Conservation (phyloP, 805 yeast species). For the Hanseniaspora mollemarum region DNA sequence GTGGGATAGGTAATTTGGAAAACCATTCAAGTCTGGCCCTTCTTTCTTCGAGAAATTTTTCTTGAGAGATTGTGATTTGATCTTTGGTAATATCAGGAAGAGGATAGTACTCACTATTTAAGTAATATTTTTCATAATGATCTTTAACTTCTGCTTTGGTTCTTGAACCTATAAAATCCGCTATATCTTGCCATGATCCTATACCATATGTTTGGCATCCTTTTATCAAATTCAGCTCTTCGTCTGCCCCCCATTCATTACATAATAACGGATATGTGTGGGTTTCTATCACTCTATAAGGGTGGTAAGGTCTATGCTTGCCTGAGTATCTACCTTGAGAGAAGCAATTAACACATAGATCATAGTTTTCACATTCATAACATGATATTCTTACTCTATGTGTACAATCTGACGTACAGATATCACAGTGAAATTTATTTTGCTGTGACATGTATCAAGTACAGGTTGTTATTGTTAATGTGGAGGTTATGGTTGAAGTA, state of each 20-base stretch:
- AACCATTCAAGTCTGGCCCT: slow-evolving; percentile 63
- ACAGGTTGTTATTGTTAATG: too few relatives aligned
- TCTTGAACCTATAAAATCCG: slow-evolving; percentile 88
- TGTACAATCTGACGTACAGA: slow-evolving; percentile 92
- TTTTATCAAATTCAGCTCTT: slow-evolving; percentile 74
- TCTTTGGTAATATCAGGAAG: slow-evolving; percentile 73
- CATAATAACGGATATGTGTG: slow-evolving; percentile 87
- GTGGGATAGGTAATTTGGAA: slow-evolving; percentile 64
- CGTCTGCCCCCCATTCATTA: slow-evolving; percentile 97
- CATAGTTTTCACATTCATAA: slow-evolving; percentile 88
- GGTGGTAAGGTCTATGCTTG: slow-evolving; percentile 88
- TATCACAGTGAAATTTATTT: slow-evolving; percentile 77
- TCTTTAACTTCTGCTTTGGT: slow-evolving; percentile 81
- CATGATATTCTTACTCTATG: slow-evolving; percentile 81
- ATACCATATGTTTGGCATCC: slow-evolving; percentile 86
- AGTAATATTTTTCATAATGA: slow-evolving; percentile 66
- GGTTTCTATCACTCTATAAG: slow-evolving; percentile 82
- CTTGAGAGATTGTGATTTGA: slow-evolving; percentile 38
- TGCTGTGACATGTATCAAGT: slow-evolving; percentile 19
- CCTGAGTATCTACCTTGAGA: slow-evolving; percentile 71
- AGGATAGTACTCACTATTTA: slow-evolving; percentile 66
- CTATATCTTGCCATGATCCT: slow-evolving; percentile 97
- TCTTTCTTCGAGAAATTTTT: slow-evolving; percentile 56
- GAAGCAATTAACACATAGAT: slow-evolving; percentile 95
- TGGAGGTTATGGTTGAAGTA: too few relatives aligned